A percentile compares a stretch with the other conserved stretches of the same genome.
Evolutionary conservation across 2,329 filamentous ascomycete species (phyloP).

Genomic region (Sporothrix brasiliensis): DNA sequence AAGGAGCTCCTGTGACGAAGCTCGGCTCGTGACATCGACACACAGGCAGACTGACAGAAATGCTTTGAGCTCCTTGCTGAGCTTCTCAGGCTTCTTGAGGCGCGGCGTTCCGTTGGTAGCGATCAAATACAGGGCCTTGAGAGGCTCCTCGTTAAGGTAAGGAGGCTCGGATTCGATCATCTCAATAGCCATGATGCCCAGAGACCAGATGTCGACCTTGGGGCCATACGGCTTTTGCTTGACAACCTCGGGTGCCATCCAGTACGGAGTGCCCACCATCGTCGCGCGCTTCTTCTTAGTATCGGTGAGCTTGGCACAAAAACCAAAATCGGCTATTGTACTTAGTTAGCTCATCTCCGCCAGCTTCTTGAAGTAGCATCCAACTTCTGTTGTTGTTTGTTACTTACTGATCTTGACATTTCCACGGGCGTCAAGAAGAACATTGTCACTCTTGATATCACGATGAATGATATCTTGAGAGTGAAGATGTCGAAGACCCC

Average conservation of each 20-base stretch:
- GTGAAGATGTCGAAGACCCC: slow-evolving; percentile 90
- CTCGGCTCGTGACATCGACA: slow-evolving; percentile 92
- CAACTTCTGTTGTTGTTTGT: neutral
- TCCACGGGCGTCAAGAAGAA: slow-evolving; percentile 87
- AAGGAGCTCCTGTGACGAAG: slow-evolving; percentile 85
- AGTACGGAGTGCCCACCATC: slow-evolving; percentile 99
- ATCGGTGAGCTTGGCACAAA: slow-evolving; percentile 97
- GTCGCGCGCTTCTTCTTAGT: slow-evolving; percentile 96
- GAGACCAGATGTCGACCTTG: slow-evolving; percentile 98
- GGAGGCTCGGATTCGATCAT: slow-evolving; percentile 99
- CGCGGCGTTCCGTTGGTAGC: slow-evolving; percentile 96
- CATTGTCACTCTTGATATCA: slow-evolving; percentile 99
- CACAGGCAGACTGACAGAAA: slow-evolving; percentile 96
- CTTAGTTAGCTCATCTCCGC: neutral
- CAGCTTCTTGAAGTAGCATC: neutral
- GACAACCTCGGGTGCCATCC: slow-evolving; percentile 99
- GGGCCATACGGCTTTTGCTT: slow-evolving; percentile 99
- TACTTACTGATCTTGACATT: slow-evolving; percentile 95
- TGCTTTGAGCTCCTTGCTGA: slow-evolving; percentile 95
- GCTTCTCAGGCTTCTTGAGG: slow-evolving; percentile 96
- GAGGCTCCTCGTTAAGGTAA: slow-evolving; percentile 95
- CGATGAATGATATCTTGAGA: slow-evolving; percentile 96
- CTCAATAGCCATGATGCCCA: slow-evolving; percentile 99
- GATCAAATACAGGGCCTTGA: slow-evolving; percentile 96
- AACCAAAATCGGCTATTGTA: slow-evolving; percentile 85